Evolutionary conservation across 495 filamentous ascomycete genomes (phyloP).

Genomic region (Jackrogersella multiformis): DNA sequence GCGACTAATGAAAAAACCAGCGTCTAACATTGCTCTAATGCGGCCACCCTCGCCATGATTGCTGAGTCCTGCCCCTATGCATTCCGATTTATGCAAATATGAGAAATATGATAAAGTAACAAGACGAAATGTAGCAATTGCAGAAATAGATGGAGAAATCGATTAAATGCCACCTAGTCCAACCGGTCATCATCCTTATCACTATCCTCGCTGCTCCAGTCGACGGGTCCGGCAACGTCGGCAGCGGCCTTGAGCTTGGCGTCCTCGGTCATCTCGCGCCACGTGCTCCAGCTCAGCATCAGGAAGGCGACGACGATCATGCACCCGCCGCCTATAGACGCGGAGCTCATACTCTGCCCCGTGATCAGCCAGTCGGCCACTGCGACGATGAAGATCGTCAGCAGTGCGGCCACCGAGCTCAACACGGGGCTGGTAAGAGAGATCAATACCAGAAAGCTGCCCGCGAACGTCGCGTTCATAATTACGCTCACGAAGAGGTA

Average conservation of each 20-base stretch:
- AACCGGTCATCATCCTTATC: conserved; percentile 36
- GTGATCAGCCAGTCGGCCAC: conserved; percentile 88
- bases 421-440: conserved; percentile 91
- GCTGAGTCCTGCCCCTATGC: not conserved
- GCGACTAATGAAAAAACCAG: conserved; percentile 2
- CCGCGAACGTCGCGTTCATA: conserved; percentile 89
- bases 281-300: conserved; percentile 89
- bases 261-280: conserved; percentile 89
- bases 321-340: conserved; percentile 82
- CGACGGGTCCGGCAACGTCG: conserved; percentile 15
- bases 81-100: not conserved
- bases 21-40: conserved; percentile 15
- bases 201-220: conserved; percentile 43
- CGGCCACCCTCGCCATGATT: not conserved
- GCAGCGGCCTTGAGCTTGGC: conserved; percentile 49
- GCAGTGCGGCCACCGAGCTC: conserved; percentile 86
- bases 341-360: conserved; percentile 73
- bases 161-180: conserved; percentile 12
- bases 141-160: not conserved
- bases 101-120: not conserved
- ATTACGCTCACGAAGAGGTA: conserved; percentile 81
- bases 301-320: conserved; percentile 88
- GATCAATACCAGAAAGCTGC: conserved; percentile 93
- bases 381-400: conserved; percentile 96
- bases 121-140: not conserved